Conservation (phyloP, 768 basidiomycete species). For the Boletus edulis region DNA sequence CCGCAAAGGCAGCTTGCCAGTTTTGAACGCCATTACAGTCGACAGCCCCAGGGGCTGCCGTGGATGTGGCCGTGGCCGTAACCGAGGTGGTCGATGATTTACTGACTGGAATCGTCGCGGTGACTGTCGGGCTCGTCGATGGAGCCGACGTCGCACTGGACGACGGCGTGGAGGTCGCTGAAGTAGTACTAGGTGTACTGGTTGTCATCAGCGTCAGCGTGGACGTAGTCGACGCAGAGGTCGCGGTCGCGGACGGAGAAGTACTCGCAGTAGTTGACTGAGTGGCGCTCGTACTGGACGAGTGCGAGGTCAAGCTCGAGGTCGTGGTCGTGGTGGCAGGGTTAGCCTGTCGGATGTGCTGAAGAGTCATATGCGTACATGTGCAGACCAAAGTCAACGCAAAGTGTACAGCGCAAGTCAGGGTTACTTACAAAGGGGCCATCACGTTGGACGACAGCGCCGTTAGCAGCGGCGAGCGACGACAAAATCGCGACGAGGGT, state of each 20-base stretch:
- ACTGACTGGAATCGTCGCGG: neutral
- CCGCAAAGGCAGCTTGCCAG: slow-evolving; percentile 26
- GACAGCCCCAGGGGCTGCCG: neutral
- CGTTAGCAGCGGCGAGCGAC: slow-evolving; percentile 10
- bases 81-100: neutral
- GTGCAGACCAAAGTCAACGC: neutral
- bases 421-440: slow-evolving; percentile 11
- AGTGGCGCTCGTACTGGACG: too few species aligned
- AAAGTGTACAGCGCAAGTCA: neutral
- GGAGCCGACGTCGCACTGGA: neutral
- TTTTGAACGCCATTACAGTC: slow-evolving; percentile 17
- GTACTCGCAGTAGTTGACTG: too few species aligned
- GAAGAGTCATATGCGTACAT: neutral
- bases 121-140: neutral
- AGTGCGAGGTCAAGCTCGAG: too few species aligned
- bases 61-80: neutral
- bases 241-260: neutral
- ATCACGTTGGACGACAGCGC: slow-evolving; percentile 18
- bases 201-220: neutral
- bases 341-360: too few species aligned
- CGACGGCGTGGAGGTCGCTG: neutral
- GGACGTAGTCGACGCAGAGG: neutral
- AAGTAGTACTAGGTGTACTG: neutral
- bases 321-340: too few species aligned
- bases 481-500: slow-evolving; percentile 5